phyloP scores from a whole-genome alignment of 2,329 filamentous ascomycete genomes.

The Exophiala lecanii-corni region DNA sequence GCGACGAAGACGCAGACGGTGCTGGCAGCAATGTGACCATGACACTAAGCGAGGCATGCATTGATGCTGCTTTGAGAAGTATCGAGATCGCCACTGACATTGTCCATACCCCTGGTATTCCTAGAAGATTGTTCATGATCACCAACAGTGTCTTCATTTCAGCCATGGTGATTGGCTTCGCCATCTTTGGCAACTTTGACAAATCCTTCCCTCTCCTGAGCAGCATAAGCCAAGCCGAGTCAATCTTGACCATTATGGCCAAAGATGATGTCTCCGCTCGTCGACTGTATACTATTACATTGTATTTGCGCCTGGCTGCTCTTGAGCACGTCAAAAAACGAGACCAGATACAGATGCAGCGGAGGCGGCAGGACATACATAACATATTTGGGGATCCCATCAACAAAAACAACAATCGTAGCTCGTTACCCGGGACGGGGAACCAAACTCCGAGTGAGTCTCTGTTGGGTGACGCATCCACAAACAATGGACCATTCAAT shows the following conservation, averaged over 20 bases:
- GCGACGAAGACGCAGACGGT: conserved; percentile 15
- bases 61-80: conserved; percentile 40
- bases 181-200: conserved; percentile 28
- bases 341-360: conserved; percentile 38
- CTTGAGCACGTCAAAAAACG: conserved; percentile 35
- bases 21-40: conserved; percentile 22
- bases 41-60: conserved; percentile 35
- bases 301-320: conserved; percentile 37
- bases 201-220: conserved; percentile 27
- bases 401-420: conserved; percentile 16
- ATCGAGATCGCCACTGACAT: conserved; percentile 27
- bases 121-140: conserved; percentile 25
- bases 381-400: conserved; percentile 37
- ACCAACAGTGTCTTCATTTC: conserved; percentile 26
- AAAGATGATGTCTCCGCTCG: conserved; percentile 25
- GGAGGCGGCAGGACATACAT: conserved; percentile 37
- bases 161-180: conserved; percentile 26
- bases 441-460: conserved; percentile 11
- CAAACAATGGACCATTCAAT: conserved; percentile 4
- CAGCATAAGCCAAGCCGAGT: conserved; percentile 25
- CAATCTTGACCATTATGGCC: conserved; percentile 24
- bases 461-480: conserved; percentile 1
- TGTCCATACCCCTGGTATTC: conserved; percentile 24
- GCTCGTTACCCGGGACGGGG: conserved; percentile 8
- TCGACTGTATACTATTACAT: conserved; percentile 32